These are phyloP conservation scores for Ottelia alismoides DNA, from an alignment of 106 monocot species.

Conservation along the genomic window DNA sequence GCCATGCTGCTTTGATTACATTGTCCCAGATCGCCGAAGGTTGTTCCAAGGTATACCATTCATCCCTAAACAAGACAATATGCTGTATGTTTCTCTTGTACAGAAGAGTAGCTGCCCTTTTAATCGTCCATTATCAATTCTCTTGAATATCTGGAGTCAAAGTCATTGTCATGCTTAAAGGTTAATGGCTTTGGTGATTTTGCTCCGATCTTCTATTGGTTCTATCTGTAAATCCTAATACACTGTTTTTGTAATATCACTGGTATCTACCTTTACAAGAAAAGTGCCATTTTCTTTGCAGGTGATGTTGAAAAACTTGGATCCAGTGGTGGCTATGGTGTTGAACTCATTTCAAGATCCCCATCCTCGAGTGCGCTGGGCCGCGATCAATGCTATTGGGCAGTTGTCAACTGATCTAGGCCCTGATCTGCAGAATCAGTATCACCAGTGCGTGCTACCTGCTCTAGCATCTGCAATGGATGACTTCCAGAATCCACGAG, in stretches of 20 bases:
- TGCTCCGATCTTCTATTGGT: no score
- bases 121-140: no score
- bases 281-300: slow-evolving; percentile 16
- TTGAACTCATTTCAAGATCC: slow-evolving; percentile 81
- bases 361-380: slow-evolving; percentile 90
- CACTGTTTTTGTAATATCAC: no score
- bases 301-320: slow-evolving; percentile 95
- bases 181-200: no score
- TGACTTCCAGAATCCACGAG: slow-evolving; percentile 97
- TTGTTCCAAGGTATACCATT: slow-evolving; percentile 95
- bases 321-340: slow-evolving; percentile 84
- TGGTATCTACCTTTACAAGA: no score
- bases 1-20: slow-evolving; percentile 83
- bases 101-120: no score
- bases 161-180: no score
- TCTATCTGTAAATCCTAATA: no score
- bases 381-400: slow-evolving; percentile 92
- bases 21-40: slow-evolving; percentile 98
- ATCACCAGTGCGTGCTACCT: slow-evolving; percentile 77
- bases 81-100: no score
- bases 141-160: no score
- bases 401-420: slow-evolving; percentile 97
- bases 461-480: slow-evolving; percentile 94
- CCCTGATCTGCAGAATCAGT: slow-evolving; percentile 77
- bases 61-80: no score